These are phyloP conservation scores for Cytospora mali DNA, from an alignment of 2,329 filamentous ascomycete species.

Conservation along the genomic window DNA sequence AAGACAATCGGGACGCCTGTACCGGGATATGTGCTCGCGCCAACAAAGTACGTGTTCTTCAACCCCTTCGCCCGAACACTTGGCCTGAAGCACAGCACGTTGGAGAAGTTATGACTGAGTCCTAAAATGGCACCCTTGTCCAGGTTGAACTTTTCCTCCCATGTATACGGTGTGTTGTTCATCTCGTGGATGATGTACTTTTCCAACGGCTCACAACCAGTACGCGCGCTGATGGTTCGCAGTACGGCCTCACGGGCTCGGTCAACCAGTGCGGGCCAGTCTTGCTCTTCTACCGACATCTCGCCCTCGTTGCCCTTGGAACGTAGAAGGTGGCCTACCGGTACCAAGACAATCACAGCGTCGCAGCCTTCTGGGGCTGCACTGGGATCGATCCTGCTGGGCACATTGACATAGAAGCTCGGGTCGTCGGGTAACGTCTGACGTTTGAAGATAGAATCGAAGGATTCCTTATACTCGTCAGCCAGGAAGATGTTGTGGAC, in stretches of 20 bases:
- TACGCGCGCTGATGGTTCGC: constrained; percentile 60
- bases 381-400: constrained; percentile 66
- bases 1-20: constrained; percentile 76
- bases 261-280: constrained; percentile 64
- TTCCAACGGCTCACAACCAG: constrained; percentile 54
- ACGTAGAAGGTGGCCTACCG: constrained; percentile 67
- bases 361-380: constrained; percentile 69
- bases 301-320: constrained; percentile 40
- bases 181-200: constrained; percentile 60
- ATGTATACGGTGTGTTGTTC: constrained; percentile 66
- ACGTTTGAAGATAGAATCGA: constrained; percentile 74
- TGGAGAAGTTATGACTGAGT: constrained; percentile 73
- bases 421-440: constrained; percentile 69
- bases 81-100: constrained; percentile 68
- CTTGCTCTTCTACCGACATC: constrained; percentile 48
- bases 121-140: constrained; percentile 76
- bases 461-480: constrained; percentile 71
- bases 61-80: constrained; percentile 56
- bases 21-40: constrained; percentile 74
- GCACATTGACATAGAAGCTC: constrained; percentile 78
- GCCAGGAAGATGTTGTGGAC: constrained; percentile 80
- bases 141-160: constrained; percentile 71
- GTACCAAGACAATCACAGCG: constrained; percentile 69
- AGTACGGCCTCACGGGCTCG: constrained; percentile 64
- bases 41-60: constrained; percentile 67